These are phyloP conservation scores for Nakazawaea ishiwadae DNA, from an alignment of 805 yeast species.

Conservation along the genomic window DNA sequence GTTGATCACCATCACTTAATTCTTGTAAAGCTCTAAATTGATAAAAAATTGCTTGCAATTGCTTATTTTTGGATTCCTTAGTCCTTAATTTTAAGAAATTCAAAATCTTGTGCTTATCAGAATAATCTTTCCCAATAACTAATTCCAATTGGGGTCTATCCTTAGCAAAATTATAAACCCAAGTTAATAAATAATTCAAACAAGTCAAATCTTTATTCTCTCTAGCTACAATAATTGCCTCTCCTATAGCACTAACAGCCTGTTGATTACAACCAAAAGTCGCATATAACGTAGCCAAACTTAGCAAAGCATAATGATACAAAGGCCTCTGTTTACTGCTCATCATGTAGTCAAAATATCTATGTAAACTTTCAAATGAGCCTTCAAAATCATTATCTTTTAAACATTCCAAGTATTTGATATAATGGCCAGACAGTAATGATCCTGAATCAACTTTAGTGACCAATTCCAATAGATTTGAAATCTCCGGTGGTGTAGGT, in stretches of 20 bases:
- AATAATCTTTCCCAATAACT: constrained; percentile 37
- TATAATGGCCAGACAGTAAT: constrained; percentile 47
- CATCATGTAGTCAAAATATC: constrained; percentile 72
- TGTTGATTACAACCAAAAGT: constrained; percentile 61
- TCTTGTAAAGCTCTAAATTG: constrained; percentile 58
- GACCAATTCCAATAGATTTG: constrained; percentile 38
- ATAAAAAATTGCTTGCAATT: constrained; percentile 55
- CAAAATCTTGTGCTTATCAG: constrained; percentile 61
- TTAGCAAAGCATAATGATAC: constrained; percentile 73
- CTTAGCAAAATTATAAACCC: constrained; percentile 69
- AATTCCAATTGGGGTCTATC: constrained; percentile 53
- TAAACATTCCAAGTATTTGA: constrained; percentile 56
- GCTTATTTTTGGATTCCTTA: constrained; percentile 38
- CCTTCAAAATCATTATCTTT: constrained; percentile 58
- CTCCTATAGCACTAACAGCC: constrained; percentile 77
- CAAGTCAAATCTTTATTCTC: constrained; percentile 76
- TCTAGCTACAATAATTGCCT: constrained; percentile 83
- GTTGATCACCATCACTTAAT: constrained; percentile 45
- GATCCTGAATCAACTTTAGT: constrained; percentile 39
- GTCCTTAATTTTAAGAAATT: constrained; percentile 56
- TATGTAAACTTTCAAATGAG: constrained; percentile 51
- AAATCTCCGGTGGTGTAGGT: constrained; percentile 40
- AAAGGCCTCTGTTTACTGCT: constrained; percentile 57
- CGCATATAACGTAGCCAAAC: constrained; percentile 67
- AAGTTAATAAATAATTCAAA: constrained; percentile 64